Base-by-base conservation (phyloP, 2,329 filamentous ascomycete genomes). In the Xylariaceae sp. region DNA sequence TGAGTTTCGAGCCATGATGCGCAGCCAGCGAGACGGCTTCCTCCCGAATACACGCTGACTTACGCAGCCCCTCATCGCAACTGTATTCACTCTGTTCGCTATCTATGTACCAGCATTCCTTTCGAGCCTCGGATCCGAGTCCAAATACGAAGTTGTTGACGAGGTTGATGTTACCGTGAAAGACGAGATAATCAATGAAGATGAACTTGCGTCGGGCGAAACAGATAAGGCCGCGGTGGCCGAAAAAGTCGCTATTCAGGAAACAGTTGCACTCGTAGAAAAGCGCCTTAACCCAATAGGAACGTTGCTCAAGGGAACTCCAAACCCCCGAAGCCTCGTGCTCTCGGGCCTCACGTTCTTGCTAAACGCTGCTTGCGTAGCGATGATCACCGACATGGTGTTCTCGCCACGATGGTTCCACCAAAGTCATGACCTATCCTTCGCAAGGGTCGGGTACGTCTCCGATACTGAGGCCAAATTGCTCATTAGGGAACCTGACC, bases 401-500 rank as follows among this genome's bases (percentile, higher is more conserved):
- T 89, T 87, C 58, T 79, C 86, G 16, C 84, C 85, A 2, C 79
- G 80, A 9, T 63, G 83, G 44, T 76, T 85, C 26, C 75, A 95
- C 61, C 81, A 84, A 3, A 81, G 74, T 19, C 69, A 87, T 19
- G 82, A 94, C 50, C 69, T 95, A 9, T 87, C 89, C 0, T 95
- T 98, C 61, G 87, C 87, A 31, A 79, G 93, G 8, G 71, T 95
- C 13, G 93, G 93, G 19, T 91, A 91, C 61, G 84, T 97, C 19
- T 95, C 89, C 4, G 78, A 87, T 15, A 78, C 74, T 0, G 84
- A 84, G 42, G 93, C 89, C 17, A 89, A 81, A 46, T 74, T 98
- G 30, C 68, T 98, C 19, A 73, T 98, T 35, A 79, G 93, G 43
- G 93, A 97, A 63, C 89, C 93, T 1, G 79, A 95, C 52, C 72